phyloP scores from a whole-genome alignment of 768 basidiomycete genomes.

The Leccinum boreale region DNA sequence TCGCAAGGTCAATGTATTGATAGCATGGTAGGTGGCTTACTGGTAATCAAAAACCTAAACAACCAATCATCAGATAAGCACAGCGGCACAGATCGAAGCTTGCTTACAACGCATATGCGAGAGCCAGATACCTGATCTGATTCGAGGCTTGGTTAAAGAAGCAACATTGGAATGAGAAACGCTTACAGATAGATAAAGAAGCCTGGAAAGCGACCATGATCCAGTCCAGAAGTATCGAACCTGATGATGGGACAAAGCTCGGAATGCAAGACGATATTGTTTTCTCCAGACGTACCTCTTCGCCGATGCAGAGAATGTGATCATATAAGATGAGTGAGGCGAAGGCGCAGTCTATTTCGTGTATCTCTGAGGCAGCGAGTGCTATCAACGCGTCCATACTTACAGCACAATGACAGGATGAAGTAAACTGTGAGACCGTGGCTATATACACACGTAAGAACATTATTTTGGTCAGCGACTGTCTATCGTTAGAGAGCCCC shows the following conservation, averaged over 20 bases:
- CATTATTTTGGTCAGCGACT: background rate
- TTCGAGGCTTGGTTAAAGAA: background rate
- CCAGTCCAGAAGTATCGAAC: constrained; percentile 4
- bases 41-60: background rate
- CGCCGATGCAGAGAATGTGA: background rate
- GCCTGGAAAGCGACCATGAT: constrained; percentile 4
- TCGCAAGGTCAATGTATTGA: background rate
- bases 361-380: background rate
- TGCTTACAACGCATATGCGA: constrained; percentile 3
- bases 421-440: background rate
- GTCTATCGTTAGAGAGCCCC: too few relatives aligned
- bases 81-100: background rate
- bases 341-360: background rate
- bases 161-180: background rate
- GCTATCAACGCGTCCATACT: background rate
- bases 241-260: background rate
- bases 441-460: background rate
- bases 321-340: constrained; percentile 5
- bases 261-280: background rate
- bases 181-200: constrained; percentile 4
- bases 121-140: constrained; percentile 7
- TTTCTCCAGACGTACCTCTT: constrained; percentile 1
- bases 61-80: background rate
- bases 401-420: background rate
- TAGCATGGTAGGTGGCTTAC: background rate